phyloP scores from a whole-genome alignment of 306 rosid genomes.

The Myrica gale region DNA sequence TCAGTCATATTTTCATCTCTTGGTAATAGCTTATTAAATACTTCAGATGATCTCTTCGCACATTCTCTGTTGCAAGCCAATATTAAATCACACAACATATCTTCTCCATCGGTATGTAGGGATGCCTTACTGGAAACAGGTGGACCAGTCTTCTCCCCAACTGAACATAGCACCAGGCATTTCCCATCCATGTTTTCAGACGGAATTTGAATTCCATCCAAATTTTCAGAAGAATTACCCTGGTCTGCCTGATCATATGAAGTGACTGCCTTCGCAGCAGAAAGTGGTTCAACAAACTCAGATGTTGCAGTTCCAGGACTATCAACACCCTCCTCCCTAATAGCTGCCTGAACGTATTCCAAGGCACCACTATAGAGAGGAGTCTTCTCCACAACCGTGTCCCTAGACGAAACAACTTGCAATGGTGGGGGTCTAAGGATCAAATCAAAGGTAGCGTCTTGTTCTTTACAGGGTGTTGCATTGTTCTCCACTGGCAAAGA shows the following conservation, averaged over 20 bases:
- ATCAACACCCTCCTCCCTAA: constrained; percentile 69
- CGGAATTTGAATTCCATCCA: constrained; percentile 37
- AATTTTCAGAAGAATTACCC: constrained; percentile 33
- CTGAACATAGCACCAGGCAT: constrained; percentile 32
- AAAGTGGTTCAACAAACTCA: constrained; percentile 65
- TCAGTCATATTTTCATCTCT: constrained; percentile 29
- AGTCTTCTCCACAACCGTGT: constrained; percentile 40
- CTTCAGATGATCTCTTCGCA: constrained; percentile 44
- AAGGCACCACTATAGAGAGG: constrained; percentile 40
- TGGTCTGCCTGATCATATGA: constrained; percentile 29
- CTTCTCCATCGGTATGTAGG: constrained; percentile 25
- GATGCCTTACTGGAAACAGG: constrained; percentile 29
- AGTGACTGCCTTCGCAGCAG: constrained; percentile 43
- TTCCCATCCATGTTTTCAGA: constrained; percentile 25
- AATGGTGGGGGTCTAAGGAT: constrained; percentile 47
- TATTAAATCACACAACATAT: constrained; percentile 37
- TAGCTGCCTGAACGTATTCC: constrained; percentile 34
- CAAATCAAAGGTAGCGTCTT: constrained; percentile 36
- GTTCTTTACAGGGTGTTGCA: constrained; percentile 39
- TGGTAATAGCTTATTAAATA: constrained; percentile 52
- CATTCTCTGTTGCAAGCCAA: constrained; percentile 61
- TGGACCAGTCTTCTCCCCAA: constrained; percentile 33
- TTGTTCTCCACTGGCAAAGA: constrained; percentile 38
- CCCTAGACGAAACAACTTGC: constrained; percentile 46
- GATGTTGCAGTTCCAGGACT: constrained; percentile 93